These are phyloP conservation scores for Oryza meyeriana DNA, from an alignment of 176 grass and related monocot genomes.

Conservation along the genomic window DNA sequence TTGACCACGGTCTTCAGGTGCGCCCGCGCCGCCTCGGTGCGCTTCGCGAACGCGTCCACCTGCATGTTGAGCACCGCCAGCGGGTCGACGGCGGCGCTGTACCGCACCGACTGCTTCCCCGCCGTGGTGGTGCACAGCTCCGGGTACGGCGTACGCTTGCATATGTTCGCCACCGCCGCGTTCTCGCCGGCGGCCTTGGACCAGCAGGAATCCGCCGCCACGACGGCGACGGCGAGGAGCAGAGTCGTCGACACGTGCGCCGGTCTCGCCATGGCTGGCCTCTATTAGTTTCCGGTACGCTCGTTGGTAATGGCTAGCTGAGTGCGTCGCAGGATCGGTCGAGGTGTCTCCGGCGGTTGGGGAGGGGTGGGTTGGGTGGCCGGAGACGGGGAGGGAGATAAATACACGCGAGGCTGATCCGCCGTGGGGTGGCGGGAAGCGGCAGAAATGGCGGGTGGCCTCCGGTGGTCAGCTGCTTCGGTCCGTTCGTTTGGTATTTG, in stretches of 20 bases:
- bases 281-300: not conserved
- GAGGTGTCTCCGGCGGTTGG: no score
- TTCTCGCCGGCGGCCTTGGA: not conserved
- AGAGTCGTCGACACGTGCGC: not conserved
- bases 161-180: not conserved
- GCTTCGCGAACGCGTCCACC: conserved; percentile 30
- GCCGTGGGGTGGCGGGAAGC: conserved; percentile 6
- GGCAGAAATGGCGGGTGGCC: conserved; percentile 24
- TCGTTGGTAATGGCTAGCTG: not conserved
- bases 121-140: conserved; percentile 25
- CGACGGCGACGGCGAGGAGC: not conserved
- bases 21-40: not conserved
- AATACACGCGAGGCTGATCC: not conserved
- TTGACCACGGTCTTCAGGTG: not conserved
- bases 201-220: not conserved
- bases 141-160: conserved; percentile 25
- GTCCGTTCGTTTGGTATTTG: not conserved
- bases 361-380: no score
- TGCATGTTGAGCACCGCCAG: conserved; percentile 37
- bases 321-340: not conserved
- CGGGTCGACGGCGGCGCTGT: not conserved
- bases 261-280: conserved; percentile 20
- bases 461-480: not conserved
- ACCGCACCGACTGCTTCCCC: not conserved
- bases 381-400: not conserved